Conservation (phyloP, 2,329 filamentous ascomycete species). For the Neurospora sp. region DNA sequence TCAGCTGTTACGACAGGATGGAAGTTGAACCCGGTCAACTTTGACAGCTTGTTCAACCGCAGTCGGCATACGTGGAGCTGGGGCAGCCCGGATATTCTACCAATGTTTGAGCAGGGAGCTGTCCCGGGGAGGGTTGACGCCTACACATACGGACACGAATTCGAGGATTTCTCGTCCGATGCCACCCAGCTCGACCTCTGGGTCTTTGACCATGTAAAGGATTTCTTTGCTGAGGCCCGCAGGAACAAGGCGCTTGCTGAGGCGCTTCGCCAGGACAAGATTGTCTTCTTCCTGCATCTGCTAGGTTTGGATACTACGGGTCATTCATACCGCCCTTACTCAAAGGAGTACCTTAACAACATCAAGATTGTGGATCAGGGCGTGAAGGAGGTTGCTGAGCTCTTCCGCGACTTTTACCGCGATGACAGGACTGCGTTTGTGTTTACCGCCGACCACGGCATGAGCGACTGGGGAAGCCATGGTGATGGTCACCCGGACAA, state of each 20-base stretch:
- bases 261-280: constrained; percentile 67
- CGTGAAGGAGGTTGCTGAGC: constrained; percentile 68
- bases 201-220: constrained; percentile 92
- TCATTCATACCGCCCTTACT: constrained; percentile 80
- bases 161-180: constrained; percentile 82
- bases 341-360: constrained; percentile 88
- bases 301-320: constrained; percentile 87
- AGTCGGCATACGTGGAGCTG: constrained; percentile 98
- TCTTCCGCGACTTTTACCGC: constrained; percentile 78
- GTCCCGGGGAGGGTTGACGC: constrained; percentile 78
- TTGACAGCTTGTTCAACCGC: constrained; percentile 97
- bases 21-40: constrained; percentile 97
- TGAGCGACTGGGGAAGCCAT: constrained; percentile 99
- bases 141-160: constrained; percentile 72
- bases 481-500: constrained; percentile 97
- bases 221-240: constrained; percentile 70
- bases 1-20: constrained; percentile 95
- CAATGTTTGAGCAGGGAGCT: constrained; percentile 95
- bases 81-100: constrained; percentile 94
- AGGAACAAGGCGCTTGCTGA: constrained; percentile 65
- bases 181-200: constrained; percentile 76
- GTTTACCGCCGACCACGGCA: constrained; percentile 96
- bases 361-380: constrained; percentile 90
- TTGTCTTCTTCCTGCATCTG: constrained; percentile 92
- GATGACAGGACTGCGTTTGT: constrained; percentile 85